Percentiles rank a stretch among this genome's conserved stretches.
phyloP scores from a whole-genome alignment of 2,329 filamentous ascomycete species.

The Paraphaeosphaeria sporulosa region DNA sequence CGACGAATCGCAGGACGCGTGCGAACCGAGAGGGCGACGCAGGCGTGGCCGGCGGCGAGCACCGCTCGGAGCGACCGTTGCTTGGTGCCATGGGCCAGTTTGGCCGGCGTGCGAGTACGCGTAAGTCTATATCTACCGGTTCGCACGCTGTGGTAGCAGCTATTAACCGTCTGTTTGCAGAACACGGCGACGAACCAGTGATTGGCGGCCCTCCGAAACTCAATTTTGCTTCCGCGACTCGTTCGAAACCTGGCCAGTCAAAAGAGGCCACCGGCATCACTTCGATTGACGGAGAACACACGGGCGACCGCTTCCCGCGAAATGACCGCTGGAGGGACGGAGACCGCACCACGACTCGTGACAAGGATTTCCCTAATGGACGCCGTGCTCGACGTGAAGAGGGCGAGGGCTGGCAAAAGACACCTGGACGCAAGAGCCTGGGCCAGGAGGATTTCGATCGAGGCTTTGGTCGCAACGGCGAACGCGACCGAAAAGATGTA shows the following conservation, averaged over 20 bases:
- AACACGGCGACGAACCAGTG: constrained; percentile 77
- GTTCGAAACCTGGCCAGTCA: constrained; percentile 53
- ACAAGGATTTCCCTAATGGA: constrained; percentile 49
- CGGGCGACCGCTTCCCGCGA: constrained; percentile 42
- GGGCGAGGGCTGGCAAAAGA: constrained; percentile 76
- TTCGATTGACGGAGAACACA: constrained; percentile 50
- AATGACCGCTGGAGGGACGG: constrained; percentile 50
- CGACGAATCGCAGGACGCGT: constrained; percentile 34
- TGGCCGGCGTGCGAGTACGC: constrained; percentile 47
- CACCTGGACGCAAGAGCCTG: constrained; percentile 77
- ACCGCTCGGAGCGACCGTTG: constrained; percentile 39
- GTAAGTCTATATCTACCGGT: constrained; percentile 55
- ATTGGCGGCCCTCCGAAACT: constrained; percentile 80
- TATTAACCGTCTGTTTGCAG: constrained; percentile 53
- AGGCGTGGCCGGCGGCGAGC: constrained; percentile 32
- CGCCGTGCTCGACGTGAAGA: constrained; percentile 58
- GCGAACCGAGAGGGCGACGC: constrained; percentile 39
- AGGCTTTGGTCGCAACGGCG: constrained; percentile 64
- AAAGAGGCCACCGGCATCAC: constrained; percentile 46
- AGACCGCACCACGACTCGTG: constrained; percentile 40
- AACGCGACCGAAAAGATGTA: constrained; percentile 58
- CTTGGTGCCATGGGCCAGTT: constrained; percentile 48
- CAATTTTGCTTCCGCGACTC: constrained; percentile 79
- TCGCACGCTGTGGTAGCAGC: constrained; percentile 44
- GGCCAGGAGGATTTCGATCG: constrained; percentile 75